Evolutionary conservation across 1,139 yeast genomes (phyloP).

Genomic region (Kodamaea plutei): DNA sequence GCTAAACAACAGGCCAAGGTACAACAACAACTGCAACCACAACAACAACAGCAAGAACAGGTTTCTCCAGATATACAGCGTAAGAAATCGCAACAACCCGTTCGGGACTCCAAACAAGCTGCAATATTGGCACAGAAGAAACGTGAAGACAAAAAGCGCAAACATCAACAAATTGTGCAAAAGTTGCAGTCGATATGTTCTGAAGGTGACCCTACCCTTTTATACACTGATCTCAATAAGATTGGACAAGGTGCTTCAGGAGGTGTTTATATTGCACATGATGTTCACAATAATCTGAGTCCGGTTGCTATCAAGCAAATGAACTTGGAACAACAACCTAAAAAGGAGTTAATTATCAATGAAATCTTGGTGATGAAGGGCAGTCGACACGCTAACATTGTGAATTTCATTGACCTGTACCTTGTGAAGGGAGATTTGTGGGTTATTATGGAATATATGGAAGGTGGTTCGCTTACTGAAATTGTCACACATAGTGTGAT

Average conservation of each 20-base stretch:
- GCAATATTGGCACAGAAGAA: slow-evolving; percentile 60
- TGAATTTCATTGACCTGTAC: slow-evolving; percentile 84
- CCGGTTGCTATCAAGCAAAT: slow-evolving; percentile 94
- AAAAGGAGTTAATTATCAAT: slow-evolving; percentile 86
- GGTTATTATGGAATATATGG: slow-evolving; percentile 99
- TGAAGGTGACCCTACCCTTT: slow-evolving; percentile 78
- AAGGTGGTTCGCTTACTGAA: slow-evolving; percentile 94
- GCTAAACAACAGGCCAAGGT: slow-evolving; percentile 10
- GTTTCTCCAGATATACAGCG: slow-evolving; percentile 4
- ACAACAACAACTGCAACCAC: slow-evolving; percentile 3
- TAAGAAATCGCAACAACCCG: slow-evolving; percentile 32
- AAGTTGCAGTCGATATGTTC: slow-evolving; percentile 76
- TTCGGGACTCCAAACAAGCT: slow-evolving; percentile 53
- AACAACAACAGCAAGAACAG: slow-evolving; percentile 2
- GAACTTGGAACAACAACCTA: slow-evolving; percentile 90
- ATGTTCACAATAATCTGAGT: slow-evolving; percentile 43
- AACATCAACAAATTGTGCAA: slow-evolving; percentile 65
- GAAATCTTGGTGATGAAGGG: slow-evolving; percentile 95
- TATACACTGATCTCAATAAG: slow-evolving; percentile 67
- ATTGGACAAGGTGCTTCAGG: slow-evolving; percentile 99
- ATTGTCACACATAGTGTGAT: slow-evolving; percentile 92
- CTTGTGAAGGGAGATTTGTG: slow-evolving; percentile 73
- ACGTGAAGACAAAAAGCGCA: slow-evolving; percentile 68
- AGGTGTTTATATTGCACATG: slow-evolving; percentile 91
- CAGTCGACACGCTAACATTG: slow-evolving; percentile 84